Evolutionary conservation across 768 basidiomycete genomes (phyloP).

Genomic region (Termitomyces sp.): DNA sequence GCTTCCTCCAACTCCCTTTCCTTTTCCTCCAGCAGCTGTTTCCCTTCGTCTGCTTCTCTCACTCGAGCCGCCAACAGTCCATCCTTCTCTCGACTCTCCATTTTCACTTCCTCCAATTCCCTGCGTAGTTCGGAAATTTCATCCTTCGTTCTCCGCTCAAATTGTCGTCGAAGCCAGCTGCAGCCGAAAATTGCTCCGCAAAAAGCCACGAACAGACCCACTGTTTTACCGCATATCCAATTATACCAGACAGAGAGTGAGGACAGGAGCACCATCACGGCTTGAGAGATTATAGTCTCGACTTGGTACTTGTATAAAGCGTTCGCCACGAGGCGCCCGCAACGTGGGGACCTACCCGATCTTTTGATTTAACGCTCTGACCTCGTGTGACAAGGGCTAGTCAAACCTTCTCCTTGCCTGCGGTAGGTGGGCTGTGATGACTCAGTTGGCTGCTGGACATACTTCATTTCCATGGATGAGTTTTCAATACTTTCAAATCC

Average conservation of each 20-base stretch:
- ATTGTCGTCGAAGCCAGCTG: not conserved
- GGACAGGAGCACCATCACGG: conserved; percentile 12
- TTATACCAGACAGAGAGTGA: conserved; percentile 16
- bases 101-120: conserved; percentile 10
- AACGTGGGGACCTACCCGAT: conserved; percentile 22
- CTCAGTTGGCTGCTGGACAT: not conserved
- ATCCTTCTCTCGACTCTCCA: conserved; percentile 11
- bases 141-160: not conserved
- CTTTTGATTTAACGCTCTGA: conserved; percentile 10
- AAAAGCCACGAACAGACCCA: conserved; percentile 24
- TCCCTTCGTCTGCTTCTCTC: conserved; percentile 13
- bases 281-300: conserved; percentile 4
- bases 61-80: conserved; percentile 11
- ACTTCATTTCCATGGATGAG: not conserved
- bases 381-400: conserved; percentile 17
- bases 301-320: conserved; percentile 11
- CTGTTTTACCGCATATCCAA: conserved; percentile 14
- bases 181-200: conserved; percentile 6
- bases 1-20: conserved; percentile 7
- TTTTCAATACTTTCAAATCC: not conserved
- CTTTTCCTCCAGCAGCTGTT: conserved; percentile 9
- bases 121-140: conserved; percentile 13
- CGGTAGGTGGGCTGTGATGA: not conserved
- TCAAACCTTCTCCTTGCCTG: conserved; percentile 9
- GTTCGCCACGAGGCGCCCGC: conserved; percentile 25